phyloP scores from a whole-genome alignment of 331 rosid genomes.

The Stylosanthes scabra region DNA sequence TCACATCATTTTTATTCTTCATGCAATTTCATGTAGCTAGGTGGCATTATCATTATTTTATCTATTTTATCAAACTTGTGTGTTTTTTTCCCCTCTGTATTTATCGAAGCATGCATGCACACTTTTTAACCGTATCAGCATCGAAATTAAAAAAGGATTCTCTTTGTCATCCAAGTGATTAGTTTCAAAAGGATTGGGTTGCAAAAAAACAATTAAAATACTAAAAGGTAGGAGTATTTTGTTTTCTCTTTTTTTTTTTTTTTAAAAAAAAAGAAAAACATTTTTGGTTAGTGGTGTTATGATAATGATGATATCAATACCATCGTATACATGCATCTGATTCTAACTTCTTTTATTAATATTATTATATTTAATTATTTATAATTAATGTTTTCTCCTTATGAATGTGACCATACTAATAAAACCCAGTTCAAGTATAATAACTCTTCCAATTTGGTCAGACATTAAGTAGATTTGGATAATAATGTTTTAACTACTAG shows the following conservation, averaged over 20 bases:
- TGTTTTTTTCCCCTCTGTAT: constrained; percentile 7
- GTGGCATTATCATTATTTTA: constrained; percentile 59
- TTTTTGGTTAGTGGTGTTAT: constrained; percentile 12
- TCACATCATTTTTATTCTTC: constrained; percentile 64
- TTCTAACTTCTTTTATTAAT: neutral
- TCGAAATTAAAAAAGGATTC: constrained; percentile 28
- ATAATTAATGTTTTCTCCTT: neutral
- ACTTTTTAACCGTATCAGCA: constrained; percentile 36
- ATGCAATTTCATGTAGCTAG: constrained; percentile 61
- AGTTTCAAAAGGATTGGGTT: constrained; percentile 24
- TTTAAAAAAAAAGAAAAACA: neutral
- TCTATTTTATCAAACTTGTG: constrained; percentile 15
- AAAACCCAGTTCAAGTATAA: constrained; percentile 13
- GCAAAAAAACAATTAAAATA: constrained; percentile 28
- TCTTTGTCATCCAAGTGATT: constrained; percentile 36
- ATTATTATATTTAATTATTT: no score
- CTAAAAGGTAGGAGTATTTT: no score
- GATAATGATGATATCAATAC: neutral
- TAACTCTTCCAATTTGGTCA: constrained; percentile 33
- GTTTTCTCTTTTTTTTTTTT: neutral
- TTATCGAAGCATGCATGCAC: constrained; percentile 48
- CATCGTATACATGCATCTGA: constrained; percentile 17
- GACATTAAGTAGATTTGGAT: constrained; percentile 45
- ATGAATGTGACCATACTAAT: neutral
- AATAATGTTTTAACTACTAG: constrained; percentile 22